A percentile compares a stretch with the other conserved stretches of the same genome.
Evolutionary conservation across 768 basidiomycete genomes (phyloP).

Genomic region (Termitomyces titanicus): DNA sequence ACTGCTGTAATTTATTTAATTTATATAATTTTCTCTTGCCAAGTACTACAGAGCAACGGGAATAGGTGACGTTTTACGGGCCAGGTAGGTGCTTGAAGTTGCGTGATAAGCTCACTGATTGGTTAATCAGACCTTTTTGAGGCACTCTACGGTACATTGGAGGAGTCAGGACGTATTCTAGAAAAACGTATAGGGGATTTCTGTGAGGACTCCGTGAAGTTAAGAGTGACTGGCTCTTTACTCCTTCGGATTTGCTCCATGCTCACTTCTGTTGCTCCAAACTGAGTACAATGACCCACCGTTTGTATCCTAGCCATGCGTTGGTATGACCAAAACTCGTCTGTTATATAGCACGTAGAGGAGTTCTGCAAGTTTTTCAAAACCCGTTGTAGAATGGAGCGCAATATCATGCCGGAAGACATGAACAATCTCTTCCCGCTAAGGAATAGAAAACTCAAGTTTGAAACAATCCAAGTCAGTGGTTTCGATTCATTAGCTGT

Average conservation of each 20-base stretch:
- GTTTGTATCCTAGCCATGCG: neutral
- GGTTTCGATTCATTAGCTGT: neutral
- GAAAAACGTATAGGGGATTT: too few relatives aligned
- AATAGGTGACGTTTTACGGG: too few relatives aligned
- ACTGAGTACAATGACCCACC: neutral
- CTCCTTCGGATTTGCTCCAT: slow-evolving; percentile 4
- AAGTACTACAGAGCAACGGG: too few relatives aligned
- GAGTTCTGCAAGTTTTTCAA: neutral
- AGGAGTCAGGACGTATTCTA: too few relatives aligned
- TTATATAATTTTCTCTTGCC: too few relatives aligned
- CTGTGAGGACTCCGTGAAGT: too few relatives aligned
- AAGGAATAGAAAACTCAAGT: slow-evolving; percentile 37
- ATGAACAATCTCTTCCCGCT: slow-evolving; percentile 23
- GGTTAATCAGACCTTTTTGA: too few relatives aligned
- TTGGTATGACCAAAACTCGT: neutral
- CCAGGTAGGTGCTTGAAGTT: too few relatives aligned
- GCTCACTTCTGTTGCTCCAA: neutral
- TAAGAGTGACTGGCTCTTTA: neutral
- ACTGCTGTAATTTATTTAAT: too few relatives aligned
- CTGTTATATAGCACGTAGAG: neutral
- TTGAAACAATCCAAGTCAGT: slow-evolving; percentile 40
- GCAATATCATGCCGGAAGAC: slow-evolving; percentile 8
- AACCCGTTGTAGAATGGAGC: slow-evolving; percentile 4
- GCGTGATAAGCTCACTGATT: too few relatives aligned
- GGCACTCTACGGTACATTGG: too few relatives aligned